Evolutionary conservation across 169 alveolate genomes (phyloP), one percentile per base, ranked within the genome.

Genomic region (Plasmodium berghei): DNA sequence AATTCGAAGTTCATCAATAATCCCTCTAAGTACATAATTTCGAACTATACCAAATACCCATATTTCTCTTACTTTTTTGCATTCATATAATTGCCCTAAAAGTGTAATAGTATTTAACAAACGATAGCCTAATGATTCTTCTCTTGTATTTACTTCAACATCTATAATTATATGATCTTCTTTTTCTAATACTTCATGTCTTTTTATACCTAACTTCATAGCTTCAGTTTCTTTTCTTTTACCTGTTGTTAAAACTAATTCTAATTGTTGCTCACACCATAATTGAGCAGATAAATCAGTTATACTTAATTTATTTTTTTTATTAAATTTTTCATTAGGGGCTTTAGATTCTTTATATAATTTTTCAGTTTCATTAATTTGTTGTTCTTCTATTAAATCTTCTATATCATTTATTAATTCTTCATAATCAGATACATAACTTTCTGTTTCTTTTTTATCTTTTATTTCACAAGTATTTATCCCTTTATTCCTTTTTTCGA

Each of bases 221-320:
- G 92, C 96, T 72, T 93, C 93, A 8, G 96, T 94, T 49, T 90
- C 96, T 70, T 94, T 71, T 55, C 70, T 93, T 62, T 92, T 62
- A 5, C 96, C 96, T 6, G 96, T 94, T 6, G 92, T 80, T 42
- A 94, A 91, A 24, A 89, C 89, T 77, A 87, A 86, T 61, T 93
- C 96, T n/a, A 93, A 62, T 85, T 93, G 95, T 71, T 91, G 94
- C 72, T 94, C 96, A 69, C 96, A 94, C 96, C 96, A 94, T 40
- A 94, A 58, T 34, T 94, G 96, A 49, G 95, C 87, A 9, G 96
- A 93, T 18, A 94, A 70, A 62, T 94, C 96, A 1, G 96, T 94
- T 14, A 94, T 94, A 24, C 94, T 90, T 59, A 94, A 75, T 48
- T 87, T 89, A 92, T 95, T 92, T 74, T 94, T 94, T 69, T 94